These are phyloP conservation scores for sweet orange (Citrus sinensis) DNA, from an alignment of 345 rosid genomes.

Conservation along the genomic window DNA sequence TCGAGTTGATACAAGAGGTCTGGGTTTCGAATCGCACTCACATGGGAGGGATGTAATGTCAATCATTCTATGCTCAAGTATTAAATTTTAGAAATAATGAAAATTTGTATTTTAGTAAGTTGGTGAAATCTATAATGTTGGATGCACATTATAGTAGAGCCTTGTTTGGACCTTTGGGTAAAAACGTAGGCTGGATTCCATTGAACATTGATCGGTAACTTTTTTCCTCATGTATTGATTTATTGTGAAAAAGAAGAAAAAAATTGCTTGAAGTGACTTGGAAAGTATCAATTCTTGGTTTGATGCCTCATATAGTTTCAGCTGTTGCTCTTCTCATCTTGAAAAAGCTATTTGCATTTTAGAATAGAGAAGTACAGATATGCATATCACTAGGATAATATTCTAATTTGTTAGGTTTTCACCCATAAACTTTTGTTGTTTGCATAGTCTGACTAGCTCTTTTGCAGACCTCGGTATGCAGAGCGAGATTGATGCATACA, in stretches of 20 bases:
- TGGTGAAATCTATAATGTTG: not conserved
- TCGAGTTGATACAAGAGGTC: too few relatives aligned
- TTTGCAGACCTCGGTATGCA: constrained; percentile 78
- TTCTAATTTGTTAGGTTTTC: not conserved
- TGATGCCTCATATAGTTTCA: not conserved
- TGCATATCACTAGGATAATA: not conserved
- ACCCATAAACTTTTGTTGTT: not conserved
- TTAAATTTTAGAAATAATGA: too few relatives aligned
- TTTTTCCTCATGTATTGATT: not conserved
- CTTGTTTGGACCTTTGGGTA: not conserved
- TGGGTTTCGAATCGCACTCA: too few relatives aligned
- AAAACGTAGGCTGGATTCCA: not conserved
- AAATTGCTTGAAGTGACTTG: not conserved
- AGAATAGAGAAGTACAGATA: not conserved
- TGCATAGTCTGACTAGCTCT: constrained; percentile 14
- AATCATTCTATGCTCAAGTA: too few relatives aligned
- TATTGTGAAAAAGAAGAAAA: not conserved
- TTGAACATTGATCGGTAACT: not conserved
- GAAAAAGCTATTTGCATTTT: not conserved
- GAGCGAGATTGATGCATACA: constrained; percentile 50
- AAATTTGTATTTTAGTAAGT: not conserved
- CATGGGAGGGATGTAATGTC: too few relatives aligned
- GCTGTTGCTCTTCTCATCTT: not conserved
- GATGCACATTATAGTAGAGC: not conserved
- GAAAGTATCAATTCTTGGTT: not conserved